These are phyloP conservation scores for Fraxinus dipetala DNA, from an alignment of 305 asterid genomes.

Conservation along the genomic window DNA sequence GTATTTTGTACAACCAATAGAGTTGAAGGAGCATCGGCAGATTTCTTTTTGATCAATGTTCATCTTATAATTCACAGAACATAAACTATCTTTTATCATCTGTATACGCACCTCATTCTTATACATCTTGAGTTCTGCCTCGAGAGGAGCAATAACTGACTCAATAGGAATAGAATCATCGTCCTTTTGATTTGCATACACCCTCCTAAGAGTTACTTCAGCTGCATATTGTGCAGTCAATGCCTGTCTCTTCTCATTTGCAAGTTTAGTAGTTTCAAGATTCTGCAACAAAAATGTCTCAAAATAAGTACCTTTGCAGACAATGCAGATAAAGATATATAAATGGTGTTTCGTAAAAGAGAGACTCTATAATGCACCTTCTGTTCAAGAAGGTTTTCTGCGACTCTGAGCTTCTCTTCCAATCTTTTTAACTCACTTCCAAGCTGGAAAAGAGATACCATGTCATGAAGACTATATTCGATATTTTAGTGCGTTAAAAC, in stretches of 20 bases:
- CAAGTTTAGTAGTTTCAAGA: conserved; percentile 62
- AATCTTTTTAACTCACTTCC: conserved; percentile 51
- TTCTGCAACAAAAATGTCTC: conserved; percentile 46
- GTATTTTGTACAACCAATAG: background rate
- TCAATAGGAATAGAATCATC: conserved; percentile 64
- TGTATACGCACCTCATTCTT: conserved; percentile 54
- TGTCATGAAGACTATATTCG: background rate
- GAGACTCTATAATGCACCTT: conserved; percentile 40
- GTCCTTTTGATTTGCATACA: conserved; percentile 71
- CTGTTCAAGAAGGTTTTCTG: conserved; percentile 55
- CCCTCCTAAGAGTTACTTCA: conserved; percentile 87
- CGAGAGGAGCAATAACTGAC: conserved; percentile 78
- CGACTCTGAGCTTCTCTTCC: conserved; percentile 55
- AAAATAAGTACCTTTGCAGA: background rate
- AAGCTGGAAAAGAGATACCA: conserved; percentile 39
- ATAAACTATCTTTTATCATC: background rate
- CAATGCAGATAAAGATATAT: background rate
- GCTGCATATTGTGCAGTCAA: conserved; percentile 89
- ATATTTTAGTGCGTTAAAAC: background rate
- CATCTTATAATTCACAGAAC: background rate
- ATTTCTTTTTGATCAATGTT: background rate
- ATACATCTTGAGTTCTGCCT: conserved; percentile 81
- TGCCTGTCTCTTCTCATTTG: conserved; percentile 68
- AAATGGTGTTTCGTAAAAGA: background rate
- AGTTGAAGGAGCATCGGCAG: background rate